Percentiles rank a stretch among this genome's conserved stretches.
Evolutionary conservation across 2,329 filamentous ascomycete genomes (phyloP).

Genomic region (Aspergillus udagawae): DNA sequence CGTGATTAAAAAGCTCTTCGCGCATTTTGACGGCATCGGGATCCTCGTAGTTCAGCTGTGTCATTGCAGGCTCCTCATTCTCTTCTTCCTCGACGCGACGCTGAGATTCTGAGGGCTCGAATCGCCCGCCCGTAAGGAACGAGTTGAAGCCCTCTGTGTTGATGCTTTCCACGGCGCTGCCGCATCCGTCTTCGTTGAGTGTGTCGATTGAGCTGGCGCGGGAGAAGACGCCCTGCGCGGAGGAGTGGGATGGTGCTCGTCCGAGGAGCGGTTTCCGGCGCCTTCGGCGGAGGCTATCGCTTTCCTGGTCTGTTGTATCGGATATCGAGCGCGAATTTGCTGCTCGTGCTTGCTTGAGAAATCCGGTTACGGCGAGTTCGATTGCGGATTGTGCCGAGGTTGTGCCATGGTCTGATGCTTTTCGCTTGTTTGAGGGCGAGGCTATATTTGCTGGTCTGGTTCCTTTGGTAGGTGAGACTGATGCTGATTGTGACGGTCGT

Average conservation of each 20-base stretch:
- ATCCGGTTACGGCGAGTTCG: conserved; percentile 37
- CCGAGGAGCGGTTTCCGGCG: conserved; percentile 39
- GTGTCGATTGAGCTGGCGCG: conserved; percentile 50
- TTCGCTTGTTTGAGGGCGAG: conserved; percentile 14
- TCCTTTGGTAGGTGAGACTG: conserved; percentile 20
- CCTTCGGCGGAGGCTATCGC: conserved; percentile 17
- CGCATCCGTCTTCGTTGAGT: conserved; percentile 42
- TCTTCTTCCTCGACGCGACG: conserved; percentile 25
- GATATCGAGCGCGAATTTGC: conserved; percentile 26
- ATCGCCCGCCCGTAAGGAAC: conserved; percentile 27
- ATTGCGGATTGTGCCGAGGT: conserved; percentile 25
- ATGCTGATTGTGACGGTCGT: conserved; percentile 16
- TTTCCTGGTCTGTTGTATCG: conserved; percentile 16
- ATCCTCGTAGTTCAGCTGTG: conserved; percentile 48
- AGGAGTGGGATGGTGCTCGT: conserved; percentile 39
- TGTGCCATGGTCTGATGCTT: conserved; percentile 9
- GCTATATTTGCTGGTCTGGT: conserved; percentile 5
- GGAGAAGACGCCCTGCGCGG: conserved; percentile 30
- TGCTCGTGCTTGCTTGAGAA: conserved; percentile 38
- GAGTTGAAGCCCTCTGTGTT: conserved; percentile 27
- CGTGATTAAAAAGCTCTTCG: conserved; percentile 49
- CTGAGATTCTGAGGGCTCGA: conserved; percentile 26
- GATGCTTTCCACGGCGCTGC: conserved; percentile 32
- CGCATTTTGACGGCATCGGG: conserved; percentile 53
- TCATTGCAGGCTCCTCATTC: conserved; percentile 39